Conservation (phyloP, 2,329 filamentous ascomycete species). For the Colletotrichum falcatum region DNA sequence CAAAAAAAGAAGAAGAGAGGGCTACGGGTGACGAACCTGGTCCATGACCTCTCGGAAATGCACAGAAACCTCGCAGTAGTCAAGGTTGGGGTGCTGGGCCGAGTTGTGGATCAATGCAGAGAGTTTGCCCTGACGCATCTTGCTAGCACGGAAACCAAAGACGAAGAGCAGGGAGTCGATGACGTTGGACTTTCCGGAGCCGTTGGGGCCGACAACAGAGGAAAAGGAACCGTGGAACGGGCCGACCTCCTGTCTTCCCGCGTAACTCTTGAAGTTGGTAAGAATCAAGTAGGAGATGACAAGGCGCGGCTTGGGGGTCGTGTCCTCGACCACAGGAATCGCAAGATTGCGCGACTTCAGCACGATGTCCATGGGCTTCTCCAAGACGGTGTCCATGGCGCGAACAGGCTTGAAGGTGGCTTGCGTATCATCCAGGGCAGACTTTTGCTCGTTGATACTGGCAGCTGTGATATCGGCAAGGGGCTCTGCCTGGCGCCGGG, state of each 20-base stretch:
- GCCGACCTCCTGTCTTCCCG: conserved; percentile 92
- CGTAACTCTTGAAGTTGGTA: conserved; percentile 99
- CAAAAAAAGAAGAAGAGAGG: not conserved
- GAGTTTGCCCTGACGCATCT: conserved; percentile 99
- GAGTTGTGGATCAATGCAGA: conserved; percentile 98
- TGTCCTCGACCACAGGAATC: conserved; percentile 77
- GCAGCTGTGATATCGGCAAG: conserved; percentile 80
- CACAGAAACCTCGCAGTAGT: conserved; percentile 94
- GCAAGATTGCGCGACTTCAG: conserved; percentile 83
- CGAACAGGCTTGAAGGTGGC: conserved; percentile 77
- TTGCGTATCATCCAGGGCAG: conserved; percentile 59
- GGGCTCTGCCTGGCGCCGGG: conserved; percentile 65
- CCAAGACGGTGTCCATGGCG: conserved; percentile 80
- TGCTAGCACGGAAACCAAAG: conserved; percentile 98
- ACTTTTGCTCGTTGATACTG: conserved; percentile 71
- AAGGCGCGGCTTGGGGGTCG: conserved; percentile 83
- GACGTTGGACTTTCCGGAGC: conserved; percentile 98
- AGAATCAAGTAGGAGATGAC: conserved; percentile 93
- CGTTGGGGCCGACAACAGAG: conserved; percentile 96
- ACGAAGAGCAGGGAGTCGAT: conserved; percentile 98
- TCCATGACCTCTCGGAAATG: conserved; percentile 97
- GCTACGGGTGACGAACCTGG: conserved; percentile 60
- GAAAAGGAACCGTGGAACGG: conserved; percentile 98
- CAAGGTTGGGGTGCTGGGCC: conserved; percentile 84
- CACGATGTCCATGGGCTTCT: conserved; percentile 94